Evolutionary conservation across 306 rosid genomes (phyloP).

Genomic region (Delonix regia): DNA sequence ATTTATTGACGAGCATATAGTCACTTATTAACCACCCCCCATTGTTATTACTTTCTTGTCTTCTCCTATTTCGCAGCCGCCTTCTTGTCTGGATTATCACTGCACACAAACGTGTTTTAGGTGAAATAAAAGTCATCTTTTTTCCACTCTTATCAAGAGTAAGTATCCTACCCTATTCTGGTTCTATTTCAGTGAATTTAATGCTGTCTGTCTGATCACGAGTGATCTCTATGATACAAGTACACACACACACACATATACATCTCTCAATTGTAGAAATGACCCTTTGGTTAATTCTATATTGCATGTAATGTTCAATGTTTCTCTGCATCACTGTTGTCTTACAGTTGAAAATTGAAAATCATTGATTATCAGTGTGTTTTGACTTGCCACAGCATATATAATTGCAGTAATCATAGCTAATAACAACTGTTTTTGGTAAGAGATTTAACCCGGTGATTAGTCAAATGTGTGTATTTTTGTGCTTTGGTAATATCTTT

Average conservation of each 20-base stretch:
- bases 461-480: background rate
- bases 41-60: conserved; percentile 19
- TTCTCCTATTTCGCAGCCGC: conserved; percentile 46
- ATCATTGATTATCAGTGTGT: background rate
- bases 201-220: conserved; percentile 8
- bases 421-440: too few relatives aligned
- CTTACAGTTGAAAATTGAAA: conserved; percentile 48
- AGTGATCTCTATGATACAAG: background rate
- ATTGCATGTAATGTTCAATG: conserved; percentile 35
- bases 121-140: conserved; percentile 26
- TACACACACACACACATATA: background rate
- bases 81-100: conserved; percentile 52
- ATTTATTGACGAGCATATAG: conserved; percentile 8
- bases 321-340: conserved; percentile 35
- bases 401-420: conserved; percentile 34
- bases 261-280: background rate
- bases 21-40: background rate
- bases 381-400: conserved; percentile 34
- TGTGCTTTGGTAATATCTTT: background rate
- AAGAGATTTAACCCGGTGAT: background rate
- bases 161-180: background rate
- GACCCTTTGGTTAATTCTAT: background rate
- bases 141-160: conserved; percentile 19
- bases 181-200: background rate
- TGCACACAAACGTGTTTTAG: conserved; percentile 39